Conservation (phyloP, 148 eudicot genomes). For the Arbutus unedo region DNA sequence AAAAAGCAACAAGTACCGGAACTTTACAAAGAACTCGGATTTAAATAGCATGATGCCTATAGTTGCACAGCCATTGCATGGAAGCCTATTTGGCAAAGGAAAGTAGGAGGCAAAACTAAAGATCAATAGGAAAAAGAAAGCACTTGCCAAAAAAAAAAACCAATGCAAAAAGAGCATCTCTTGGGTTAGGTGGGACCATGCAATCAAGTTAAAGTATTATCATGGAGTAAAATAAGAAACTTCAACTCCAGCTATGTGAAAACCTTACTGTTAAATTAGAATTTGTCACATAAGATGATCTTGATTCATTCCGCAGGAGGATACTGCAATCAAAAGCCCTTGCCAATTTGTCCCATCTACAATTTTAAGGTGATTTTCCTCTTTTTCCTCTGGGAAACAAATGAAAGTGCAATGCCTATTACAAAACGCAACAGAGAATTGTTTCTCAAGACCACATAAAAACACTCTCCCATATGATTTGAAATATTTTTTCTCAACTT, state of each 20-base stretch:
- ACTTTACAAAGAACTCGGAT: neutral
- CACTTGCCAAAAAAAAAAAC: neutral
- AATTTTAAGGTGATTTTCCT: too few species aligned
- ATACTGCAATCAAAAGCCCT: too few species aligned
- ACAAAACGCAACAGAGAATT: too few species aligned
- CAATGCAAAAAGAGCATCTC: neutral
- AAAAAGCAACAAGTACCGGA: neutral
- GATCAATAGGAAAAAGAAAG: neutral
- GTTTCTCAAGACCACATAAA: too few species aligned
- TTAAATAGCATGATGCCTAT: neutral
- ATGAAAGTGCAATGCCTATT: too few species aligned
- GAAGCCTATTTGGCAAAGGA: neutral
- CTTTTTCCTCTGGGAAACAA: too few species aligned
- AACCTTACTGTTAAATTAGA: neutral
- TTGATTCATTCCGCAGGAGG: neutral
- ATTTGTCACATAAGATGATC: too few species aligned
- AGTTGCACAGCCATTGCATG: constrained; percentile 2
- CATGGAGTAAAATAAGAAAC: neutral
- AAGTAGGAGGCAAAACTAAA: neutral
- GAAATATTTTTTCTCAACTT: too few species aligned
- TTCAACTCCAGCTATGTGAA: neutral
- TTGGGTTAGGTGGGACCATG: neutral
- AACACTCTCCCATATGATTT: too few species aligned
- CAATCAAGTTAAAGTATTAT: neutral
- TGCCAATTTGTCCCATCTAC: too few species aligned